Evolutionary conservation across 140 eudicot species (phyloP), one percentile per base, ranked within the genome.

Genomic region (Senecio squalidus): DNA sequence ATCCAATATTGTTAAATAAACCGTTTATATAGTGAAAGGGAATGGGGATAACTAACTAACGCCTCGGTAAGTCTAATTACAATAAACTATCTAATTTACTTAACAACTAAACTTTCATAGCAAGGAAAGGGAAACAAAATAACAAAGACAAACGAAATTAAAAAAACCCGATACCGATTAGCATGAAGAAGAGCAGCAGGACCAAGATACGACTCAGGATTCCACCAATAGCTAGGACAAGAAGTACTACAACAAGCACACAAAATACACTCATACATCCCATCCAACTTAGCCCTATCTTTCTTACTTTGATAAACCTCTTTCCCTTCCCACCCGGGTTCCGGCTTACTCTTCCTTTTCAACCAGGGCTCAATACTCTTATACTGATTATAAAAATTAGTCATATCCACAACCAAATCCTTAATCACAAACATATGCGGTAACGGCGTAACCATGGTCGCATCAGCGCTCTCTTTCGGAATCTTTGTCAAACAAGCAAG

Each of bases 341-440:
- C 18, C 2, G 47, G 18, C 0, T 6, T 6, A 1, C 14, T 23
- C 11, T 23, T 50, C 23, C 17, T 24, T 4, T 49, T 22, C 16
- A 49, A 5, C 29, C 29, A 23, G 16, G 30, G 33, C 22, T 11
- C 16, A 24, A 49, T 22, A 24, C 33, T 50, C 52, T 22, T 50
- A 50, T 50, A 50, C 56, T 25, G 34, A 25, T 50, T 50, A 25
- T 25, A 51, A 51, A 51, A 51, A 14, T 51, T 51, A 2, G 57
- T 51, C 57, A 51, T 51, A 25, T 51, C 57, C 10, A 51, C 57
- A 0, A 51, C 57, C 57, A 51, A 51, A 51, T 51, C 57, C 33
- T 51, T 51, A 22, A 51, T 51, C 18, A 51, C 57, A 51, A 51
- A 51, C 57, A 51, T 51, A 51, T 51, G 57, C 10, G 57, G 57